Evolutionary conservation across 2,329 filamentous ascomycete genomes (phyloP).

Genomic region (Fusarium equiseti): DNA sequence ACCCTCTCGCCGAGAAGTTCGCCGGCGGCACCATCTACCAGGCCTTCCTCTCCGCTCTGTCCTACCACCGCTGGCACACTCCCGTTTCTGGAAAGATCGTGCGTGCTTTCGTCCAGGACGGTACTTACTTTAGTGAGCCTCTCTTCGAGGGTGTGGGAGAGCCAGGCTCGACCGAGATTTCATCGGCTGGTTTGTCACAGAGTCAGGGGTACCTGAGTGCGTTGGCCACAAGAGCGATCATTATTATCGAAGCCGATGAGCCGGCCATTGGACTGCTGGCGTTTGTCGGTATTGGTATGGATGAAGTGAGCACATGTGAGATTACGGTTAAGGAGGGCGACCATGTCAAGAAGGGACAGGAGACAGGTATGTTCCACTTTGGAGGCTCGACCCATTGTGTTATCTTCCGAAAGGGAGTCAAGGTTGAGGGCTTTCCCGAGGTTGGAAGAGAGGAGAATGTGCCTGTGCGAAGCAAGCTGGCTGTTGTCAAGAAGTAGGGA

Average conservation of each 20-base stretch:
- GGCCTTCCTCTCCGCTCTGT: constrained; percentile 74
- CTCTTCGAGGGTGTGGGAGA: constrained; percentile 54
- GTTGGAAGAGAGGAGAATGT: constrained; percentile 55
- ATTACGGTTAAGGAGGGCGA: constrained; percentile 76
- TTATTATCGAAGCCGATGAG: constrained; percentile 79
- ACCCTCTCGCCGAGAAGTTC: constrained; percentile 66
- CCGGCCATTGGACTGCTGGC: constrained; percentile 75
- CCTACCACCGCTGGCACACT: constrained; percentile 79
- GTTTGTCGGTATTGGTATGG: constrained; percentile 80
- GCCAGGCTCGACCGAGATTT: constrained; percentile 51
- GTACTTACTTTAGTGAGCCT: constrained; percentile 76
- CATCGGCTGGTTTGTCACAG: constrained; percentile 57
- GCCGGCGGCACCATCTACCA: constrained; percentile 76
- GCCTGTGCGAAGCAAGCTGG: constrained; percentile 55
- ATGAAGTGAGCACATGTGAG: constrained; percentile 79
- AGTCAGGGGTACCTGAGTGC: constrained; percentile 76
- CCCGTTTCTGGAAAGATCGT: constrained; percentile 73
- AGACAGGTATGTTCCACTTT: constrained; percentile 84
- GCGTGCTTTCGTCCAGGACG: constrained; percentile 69
- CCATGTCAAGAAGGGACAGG: constrained; percentile 74
- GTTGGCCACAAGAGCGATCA: constrained; percentile 76
- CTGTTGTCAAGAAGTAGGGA: constrained; percentile 45
- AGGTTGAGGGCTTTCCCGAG: constrained; percentile 56
- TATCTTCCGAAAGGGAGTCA: constrained; percentile 71
- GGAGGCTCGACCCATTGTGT: constrained; percentile 79